phyloP scores from a whole-genome alignment of 2,329 filamentous ascomycete genomes.

The Cadophora gregata region DNA sequence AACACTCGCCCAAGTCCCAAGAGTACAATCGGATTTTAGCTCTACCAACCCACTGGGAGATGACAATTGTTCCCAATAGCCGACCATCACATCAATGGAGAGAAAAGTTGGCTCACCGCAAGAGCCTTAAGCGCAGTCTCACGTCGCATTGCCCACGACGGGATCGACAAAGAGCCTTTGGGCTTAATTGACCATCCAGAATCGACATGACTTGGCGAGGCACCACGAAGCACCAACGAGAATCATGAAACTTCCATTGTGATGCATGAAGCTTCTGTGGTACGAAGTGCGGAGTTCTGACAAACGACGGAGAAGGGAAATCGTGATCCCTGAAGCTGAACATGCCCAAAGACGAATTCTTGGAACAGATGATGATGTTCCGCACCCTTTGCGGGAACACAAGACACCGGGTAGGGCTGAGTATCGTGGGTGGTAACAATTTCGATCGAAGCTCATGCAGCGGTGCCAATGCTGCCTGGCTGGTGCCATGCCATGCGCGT shows the following conservation, averaged over 20 bases:
- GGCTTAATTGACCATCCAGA: conserved; percentile 3
- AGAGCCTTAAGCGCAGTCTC: background rate
- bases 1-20: background rate
- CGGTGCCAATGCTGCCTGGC: conserved; percentile 10
- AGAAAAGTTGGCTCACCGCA: conserved; percentile 8
- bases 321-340: conserved; percentile 20
- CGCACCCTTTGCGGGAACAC: conserved; percentile 8
- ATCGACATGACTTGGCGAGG: background rate
- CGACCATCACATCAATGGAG: background rate
- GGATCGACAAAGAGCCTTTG: background rate
- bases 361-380: conserved; percentile 10
- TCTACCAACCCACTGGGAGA: conserved; percentile 11
- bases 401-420: conserved; percentile 38
- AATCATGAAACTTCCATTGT: conserved; percentile 13
- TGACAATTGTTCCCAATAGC: background rate
- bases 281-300: background rate
- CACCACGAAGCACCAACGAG: conserved; percentile 12
- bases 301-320: conserved; percentile 14
- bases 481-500: conserved; percentile 11
- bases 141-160: conserved; percentile 7
- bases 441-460: conserved; percentile 12
- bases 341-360: conserved; percentile 4
- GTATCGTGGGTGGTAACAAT: conserved; percentile 8
- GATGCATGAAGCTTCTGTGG: conserved; percentile 15
- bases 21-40: conserved; percentile 4